Percentiles rank a stretch among this genome's conserved stretches.
These are phyloP conservation scores for Salix suchowensis DNA, from an alignment of 345 rosid species.

Conservation along the genomic window DNA sequence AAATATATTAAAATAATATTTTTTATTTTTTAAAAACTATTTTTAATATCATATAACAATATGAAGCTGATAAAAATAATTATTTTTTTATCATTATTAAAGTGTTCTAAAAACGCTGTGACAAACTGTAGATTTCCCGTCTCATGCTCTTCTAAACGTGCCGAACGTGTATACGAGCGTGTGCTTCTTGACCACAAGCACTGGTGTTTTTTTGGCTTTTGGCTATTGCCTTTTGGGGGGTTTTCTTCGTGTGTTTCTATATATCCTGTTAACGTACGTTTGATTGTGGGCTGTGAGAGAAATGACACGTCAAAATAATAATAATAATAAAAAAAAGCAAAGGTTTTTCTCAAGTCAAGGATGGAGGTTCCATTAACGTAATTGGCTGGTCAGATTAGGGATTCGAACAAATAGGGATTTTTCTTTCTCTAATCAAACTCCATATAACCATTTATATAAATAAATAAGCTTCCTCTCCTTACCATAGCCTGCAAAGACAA, in stretches of 20 bases:
- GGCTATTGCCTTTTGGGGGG: neutral
- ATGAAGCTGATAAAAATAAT: too few relatives aligned
- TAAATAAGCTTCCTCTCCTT: slow-evolving; percentile 10
- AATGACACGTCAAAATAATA: slow-evolving; percentile 23
- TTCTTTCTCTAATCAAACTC: neutral
- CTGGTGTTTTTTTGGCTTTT: neutral
- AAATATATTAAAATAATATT: too few relatives aligned
- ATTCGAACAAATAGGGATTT: slow-evolving; percentile 3
- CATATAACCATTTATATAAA: neutral
- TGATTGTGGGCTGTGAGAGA: slow-evolving; percentile 1
- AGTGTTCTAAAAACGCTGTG: too few relatives aligned
- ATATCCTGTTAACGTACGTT: slow-evolving; percentile 19
- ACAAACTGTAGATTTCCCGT: too few relatives aligned
- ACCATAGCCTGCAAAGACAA: neutral
- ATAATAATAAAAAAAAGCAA: neutral
- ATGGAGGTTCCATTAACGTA: slow-evolving; percentile 10
- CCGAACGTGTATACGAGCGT: slow-evolving; percentile 12
- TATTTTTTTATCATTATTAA: too few relatives aligned
- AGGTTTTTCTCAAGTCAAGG: slow-evolving; percentile 10
- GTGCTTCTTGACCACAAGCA: slow-evolving; percentile 20
- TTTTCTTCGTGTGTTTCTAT: neutral
- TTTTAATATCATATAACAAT: too few relatives aligned
- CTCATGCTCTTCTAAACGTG: neutral
- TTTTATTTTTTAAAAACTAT: too few relatives aligned
- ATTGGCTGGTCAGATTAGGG: neutral